Base-by-base conservation (phyloP, 306 rosid genomes). In the Quillaja saponaria region DNA sequence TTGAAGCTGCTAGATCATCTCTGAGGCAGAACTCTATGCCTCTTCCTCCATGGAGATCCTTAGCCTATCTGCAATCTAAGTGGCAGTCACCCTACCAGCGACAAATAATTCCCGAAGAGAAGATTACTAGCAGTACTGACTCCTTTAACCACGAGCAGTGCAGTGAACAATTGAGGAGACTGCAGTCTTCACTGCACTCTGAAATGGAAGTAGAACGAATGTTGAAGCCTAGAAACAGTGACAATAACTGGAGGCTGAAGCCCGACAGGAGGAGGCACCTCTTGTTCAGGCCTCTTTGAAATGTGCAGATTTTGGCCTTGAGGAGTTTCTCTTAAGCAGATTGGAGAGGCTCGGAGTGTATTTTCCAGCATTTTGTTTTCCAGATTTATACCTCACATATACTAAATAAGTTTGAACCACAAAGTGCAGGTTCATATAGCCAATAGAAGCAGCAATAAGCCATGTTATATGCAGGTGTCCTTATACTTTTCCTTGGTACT, bases 11-110 rank as follows among this genome's bases (percentile, higher is more conserved):
- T 37, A 78, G 77, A 68, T 80, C 80, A 44, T 94, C 99, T n/a
- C 82, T 94, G 10, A 84, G 85, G 75, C 96, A 85, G 77, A 94
- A 94, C 54, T 89, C 99, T 1, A 94, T 89, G 99, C 97, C 95
- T 8, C 81, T 94, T 45, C 99, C 99, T 28, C 99, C 99, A 0
- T 94, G 99, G 99, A 76, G 99, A 67, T 85, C 97, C 0, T 76
- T 85, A 44, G 86, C 95, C 42, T 94, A 94, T 74, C 63, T 94
- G 75, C 89, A 85, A 67, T 76, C 99, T 9, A 94, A 94, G 73
- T 94, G 99, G 99, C 80, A 81, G 42, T 83, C 99, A 4, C 91
- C 95, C 12, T 81, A 68, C 21, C 86, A 81, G 76, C 83, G 97
- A 74, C 68, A 56, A 69, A 50, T 71, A 10, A 52, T 67, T 67